These are phyloP conservation scores for Fusarium sublunatum DNA, from an alignment of 2,329 filamentous ascomycete species.

Conservation along the genomic window DNA sequence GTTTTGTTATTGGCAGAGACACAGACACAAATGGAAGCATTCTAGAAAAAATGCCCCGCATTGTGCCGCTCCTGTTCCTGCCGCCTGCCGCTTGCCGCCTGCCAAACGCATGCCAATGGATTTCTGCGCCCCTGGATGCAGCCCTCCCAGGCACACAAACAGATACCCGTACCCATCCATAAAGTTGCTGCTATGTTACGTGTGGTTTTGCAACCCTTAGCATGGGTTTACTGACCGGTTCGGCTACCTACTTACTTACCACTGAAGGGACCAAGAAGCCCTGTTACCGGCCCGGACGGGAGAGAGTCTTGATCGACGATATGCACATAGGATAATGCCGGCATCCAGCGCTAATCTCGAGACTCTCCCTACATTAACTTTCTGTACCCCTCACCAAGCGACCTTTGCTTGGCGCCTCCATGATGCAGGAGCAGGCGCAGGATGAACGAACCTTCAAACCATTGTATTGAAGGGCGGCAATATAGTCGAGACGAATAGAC, in stretches of 20 bases:
- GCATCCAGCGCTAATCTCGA: constrained; percentile 38
- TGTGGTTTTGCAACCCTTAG: not conserved
- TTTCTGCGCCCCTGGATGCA: constrained; percentile 18
- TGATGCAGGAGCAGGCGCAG: constrained; percentile 2
- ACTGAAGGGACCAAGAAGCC: constrained; percentile 18
- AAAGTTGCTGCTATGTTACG: not conserved
- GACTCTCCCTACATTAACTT: not conserved
- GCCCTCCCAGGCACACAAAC: constrained; percentile 6
- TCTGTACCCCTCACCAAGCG: constrained; percentile 10
- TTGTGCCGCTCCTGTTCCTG: constrained; percentile 39
- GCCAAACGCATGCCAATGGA: constrained; percentile 16
- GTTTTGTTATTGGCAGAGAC: constrained; percentile 28
- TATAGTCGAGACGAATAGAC: constrained; percentile 8
- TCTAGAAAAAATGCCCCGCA: constrained; percentile 46
- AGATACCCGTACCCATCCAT: not conserved
- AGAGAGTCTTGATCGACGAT: constrained; percentile 38
- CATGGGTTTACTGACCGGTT: not conserved
- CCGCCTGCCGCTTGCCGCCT: constrained; percentile 24
- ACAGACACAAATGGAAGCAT: constrained; percentile 37
- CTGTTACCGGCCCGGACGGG: constrained; percentile 43
- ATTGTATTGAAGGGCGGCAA: not conserved
- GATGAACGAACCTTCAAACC: not conserved
- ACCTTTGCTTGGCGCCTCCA: not conserved
- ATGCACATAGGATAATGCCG: constrained; percentile 20
- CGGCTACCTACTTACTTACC: not conserved